Percentiles rank a stretch among this genome's conserved stretches.
phyloP scores from a whole-genome alignment of 306 rosid genomes.

The Castanea sativa region DNA sequence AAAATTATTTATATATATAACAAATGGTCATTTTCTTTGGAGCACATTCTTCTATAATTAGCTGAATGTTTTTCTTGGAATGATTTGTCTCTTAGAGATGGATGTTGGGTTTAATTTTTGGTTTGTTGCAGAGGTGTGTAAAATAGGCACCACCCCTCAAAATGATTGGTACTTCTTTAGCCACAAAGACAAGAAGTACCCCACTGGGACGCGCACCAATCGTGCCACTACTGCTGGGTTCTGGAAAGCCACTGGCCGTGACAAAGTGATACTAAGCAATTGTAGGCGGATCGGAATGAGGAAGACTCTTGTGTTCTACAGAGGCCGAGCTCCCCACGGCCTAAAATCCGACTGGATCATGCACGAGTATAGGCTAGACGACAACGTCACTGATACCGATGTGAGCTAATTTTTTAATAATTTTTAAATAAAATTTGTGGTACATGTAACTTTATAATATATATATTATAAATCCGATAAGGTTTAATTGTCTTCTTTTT shows the following conservation, averaged over 20 bases:
- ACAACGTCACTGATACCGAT: constrained; percentile 36
- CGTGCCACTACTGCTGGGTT: constrained; percentile 90
- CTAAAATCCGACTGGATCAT: constrained; percentile 94
- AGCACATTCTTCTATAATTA: not conserved
- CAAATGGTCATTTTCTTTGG: not conserved
- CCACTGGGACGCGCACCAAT: constrained; percentile 89
- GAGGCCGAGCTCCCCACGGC: constrained; percentile 96
- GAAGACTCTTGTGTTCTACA: constrained; percentile 90
- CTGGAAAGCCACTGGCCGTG: constrained; percentile 99
- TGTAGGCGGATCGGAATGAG: constrained; percentile 87
- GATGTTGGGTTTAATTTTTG: not conserved
- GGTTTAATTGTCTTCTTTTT: too few species aligned
- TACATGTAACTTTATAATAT: too few species aligned
- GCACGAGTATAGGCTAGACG: constrained; percentile 93
- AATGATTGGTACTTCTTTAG: constrained; percentile 97
- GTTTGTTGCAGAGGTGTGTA: constrained; percentile 64
- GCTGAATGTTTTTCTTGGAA: not conserved
- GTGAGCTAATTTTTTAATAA: constrained; percentile 36
- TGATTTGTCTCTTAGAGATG: not conserved
- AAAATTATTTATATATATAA: not conserved
- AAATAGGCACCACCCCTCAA: constrained; percentile 92
- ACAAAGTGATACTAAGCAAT: constrained; percentile 69
- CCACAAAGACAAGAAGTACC: constrained; percentile 96
- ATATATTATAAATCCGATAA: too few species aligned
- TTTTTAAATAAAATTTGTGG: too few species aligned